Percentiles rank a stretch among this genome's conserved stretches.
These are phyloP conservation scores for Lodderomyces oxycetoniae DNA, from an alignment of 1,139 yeast genomes.

Conservation along the genomic window DNA sequence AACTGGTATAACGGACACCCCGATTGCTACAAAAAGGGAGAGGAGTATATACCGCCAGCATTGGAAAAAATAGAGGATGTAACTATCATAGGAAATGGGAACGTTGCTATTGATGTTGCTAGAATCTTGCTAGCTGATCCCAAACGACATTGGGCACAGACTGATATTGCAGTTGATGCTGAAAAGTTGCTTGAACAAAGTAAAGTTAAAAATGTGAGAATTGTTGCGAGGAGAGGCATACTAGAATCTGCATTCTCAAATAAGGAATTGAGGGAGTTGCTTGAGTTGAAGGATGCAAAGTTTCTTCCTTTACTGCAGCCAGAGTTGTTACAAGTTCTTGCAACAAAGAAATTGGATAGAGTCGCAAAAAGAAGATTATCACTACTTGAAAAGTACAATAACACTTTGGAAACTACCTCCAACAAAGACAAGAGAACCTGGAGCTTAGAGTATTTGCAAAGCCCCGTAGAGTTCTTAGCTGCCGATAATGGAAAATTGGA, in stretches of 20 bases:
- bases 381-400: constrained; percentile 52
- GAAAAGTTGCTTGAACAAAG: constrained; percentile 47
- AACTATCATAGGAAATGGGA: constrained; percentile 91
- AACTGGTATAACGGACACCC: constrained; percentile 97
- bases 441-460: constrained; percentile 64
- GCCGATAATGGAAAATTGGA: constrained; percentile 32
- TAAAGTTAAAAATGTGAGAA: constrained; percentile 55
- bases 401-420: neutral
- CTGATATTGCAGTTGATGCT: constrained; percentile 73
- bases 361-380: constrained; percentile 65
- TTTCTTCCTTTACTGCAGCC: constrained; percentile 50
- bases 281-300: constrained; percentile 55
- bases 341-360: constrained; percentile 48
- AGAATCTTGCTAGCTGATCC: constrained; percentile 64
- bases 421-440: constrained; percentile 39
- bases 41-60: constrained; percentile 40
- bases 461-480: constrained; percentile 56
- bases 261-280: constrained; percentile 82
- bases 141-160: constrained; percentile 51
- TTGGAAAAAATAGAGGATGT: constrained; percentile 61
- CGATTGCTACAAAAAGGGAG: constrained; percentile 31
- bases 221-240: constrained; percentile 84
- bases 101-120: constrained; percentile 93
- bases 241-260: constrained; percentile 85
- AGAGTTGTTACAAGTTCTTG: constrained; percentile 36